Evolutionary conservation across 805 yeast species (phyloP), one percentile per base, ranked within the genome.

Genomic region (Saccharomyces eubayanus): DNA sequence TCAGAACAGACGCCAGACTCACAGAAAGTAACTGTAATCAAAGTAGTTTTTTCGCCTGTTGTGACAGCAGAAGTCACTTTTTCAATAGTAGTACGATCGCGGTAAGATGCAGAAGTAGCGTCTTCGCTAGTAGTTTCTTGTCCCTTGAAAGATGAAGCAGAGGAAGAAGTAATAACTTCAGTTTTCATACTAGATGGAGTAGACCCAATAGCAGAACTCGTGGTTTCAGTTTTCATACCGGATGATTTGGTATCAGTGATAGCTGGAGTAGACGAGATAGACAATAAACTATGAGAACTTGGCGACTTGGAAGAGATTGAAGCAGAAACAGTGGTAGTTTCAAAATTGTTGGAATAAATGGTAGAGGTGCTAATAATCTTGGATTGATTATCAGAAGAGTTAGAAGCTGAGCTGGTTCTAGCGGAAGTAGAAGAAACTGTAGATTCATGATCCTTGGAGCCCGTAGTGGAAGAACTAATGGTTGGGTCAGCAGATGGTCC

Each of bases 11-110:
- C 30, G 41, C 53, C 29, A 8, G 50, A 57, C 31, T 49, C 27
- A 49, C 67, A 63, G 4, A 63, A 58, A 12, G 64, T 60, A 40
- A 60, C 47, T 21, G 60, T 57, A 28, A 60, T 57, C 2, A 62
- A 20, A 12, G 65, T 59, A 8, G 63, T 62, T 31, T 62, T 50
- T 14, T 60, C 53, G 4, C 53, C 52, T 36, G n/a, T 47, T 36
- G 57, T 52, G 8, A 54, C 43, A 28, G 49, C 46, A n/a, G 50
- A 43, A 36, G 41, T n/a, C 24, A 46, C 40, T 48, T 40, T 31
- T 40, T 31, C 36, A 8, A 61, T 56, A 50, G 50, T 51, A n/a
- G 54, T 36, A 36, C 9, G 20, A 36, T 12, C 41, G 9, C n/a
- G 21, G 20, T 14, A n/a, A 5, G 21, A 20, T n/a, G 20, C 1